These are phyloP conservation scores for Trametes maxima DNA, from an alignment of 768 basidiomycete species.

Conservation along the genomic window DNA sequence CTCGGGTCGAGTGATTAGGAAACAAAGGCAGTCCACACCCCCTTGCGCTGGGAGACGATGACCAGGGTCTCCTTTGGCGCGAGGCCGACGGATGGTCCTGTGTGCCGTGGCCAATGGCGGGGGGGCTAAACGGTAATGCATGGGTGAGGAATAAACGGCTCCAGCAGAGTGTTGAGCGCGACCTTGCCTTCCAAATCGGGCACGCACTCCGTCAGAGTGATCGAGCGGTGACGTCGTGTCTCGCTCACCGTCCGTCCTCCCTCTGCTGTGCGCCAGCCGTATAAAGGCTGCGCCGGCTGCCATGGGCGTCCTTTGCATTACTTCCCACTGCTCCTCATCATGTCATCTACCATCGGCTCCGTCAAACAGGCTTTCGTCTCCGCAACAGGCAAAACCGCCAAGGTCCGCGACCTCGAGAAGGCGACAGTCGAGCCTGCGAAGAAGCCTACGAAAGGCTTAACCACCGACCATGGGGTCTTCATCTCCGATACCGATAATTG, in stretches of 20 bases:
- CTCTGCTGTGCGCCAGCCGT: neutral
- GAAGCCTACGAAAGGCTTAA: slow-evolving; percentile 39
- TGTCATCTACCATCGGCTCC: slow-evolving; percentile 25
- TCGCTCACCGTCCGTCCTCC: neutral
- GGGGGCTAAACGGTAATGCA: slow-evolving; percentile 1
- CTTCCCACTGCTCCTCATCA: slow-evolving; percentile 7
- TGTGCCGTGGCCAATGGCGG: neutral
- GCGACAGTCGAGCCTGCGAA: slow-evolving; percentile 37
- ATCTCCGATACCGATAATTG: slow-evolving; percentile 68
- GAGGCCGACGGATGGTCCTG: no score
- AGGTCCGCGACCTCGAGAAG: slow-evolving; percentile 31
- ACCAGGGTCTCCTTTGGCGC: no score
- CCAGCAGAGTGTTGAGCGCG: neutral
- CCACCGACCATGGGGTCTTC: slow-evolving; percentile 64
- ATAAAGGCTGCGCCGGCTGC: slow-evolving; percentile 1
- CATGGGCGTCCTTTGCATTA: neutral
- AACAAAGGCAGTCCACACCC: neutral
- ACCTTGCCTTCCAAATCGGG: slow-evolving; percentile 6
- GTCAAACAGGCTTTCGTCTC: slow-evolving; percentile 30
- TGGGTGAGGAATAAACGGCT: neutral
- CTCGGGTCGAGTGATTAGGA: no score
- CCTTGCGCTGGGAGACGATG: no score
- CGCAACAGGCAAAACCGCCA: slow-evolving; percentile 24
- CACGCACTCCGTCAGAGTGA: slow-evolving; percentile 19
- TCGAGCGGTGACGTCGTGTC: slow-evolving; percentile 22